Conservation (phyloP, 2,329 filamentous ascomycete species). For the Arthrobotrys iridis region DNA sequence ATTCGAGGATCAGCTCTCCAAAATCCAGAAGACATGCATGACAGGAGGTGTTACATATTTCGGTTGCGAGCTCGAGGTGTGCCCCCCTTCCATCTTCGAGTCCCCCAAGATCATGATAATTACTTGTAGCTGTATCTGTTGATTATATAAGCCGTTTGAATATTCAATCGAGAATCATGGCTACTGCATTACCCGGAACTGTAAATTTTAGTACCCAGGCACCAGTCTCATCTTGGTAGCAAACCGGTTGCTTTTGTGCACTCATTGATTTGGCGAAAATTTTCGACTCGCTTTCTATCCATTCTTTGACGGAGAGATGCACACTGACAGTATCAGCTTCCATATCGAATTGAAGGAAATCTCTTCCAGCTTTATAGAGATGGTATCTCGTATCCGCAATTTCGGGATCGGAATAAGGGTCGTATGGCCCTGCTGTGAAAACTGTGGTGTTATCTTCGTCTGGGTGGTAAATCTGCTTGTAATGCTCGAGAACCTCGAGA, state of each 20-base stretch:
- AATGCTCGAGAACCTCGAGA: constrained; percentile 17
- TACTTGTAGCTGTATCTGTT: background rate
- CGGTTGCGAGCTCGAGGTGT: background rate
- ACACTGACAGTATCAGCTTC: constrained; percentile 1
- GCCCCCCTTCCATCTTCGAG: background rate
- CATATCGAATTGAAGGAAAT: constrained; percentile 22
- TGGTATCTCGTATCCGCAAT: constrained; percentile 32
- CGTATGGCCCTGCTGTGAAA: background rate
- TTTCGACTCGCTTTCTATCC: constrained; percentile 21
- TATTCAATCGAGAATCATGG: background rate
- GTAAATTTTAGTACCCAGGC: background rate
- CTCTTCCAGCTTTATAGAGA: constrained; percentile 7
- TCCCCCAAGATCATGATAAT: background rate
- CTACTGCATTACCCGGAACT: background rate
- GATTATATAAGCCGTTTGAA: background rate
- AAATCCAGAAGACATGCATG: background rate
- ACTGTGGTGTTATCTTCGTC: too few relatives aligned
- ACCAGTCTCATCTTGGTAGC: background rate
- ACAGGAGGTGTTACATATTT: constrained; percentile 14
- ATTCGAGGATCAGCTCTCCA: background rate
- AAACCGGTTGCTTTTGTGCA: background rate
- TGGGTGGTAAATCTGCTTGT: constrained; percentile 4
- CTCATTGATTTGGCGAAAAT: background rate
- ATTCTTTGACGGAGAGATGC: constrained; percentile 16
- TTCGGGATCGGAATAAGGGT: constrained; percentile 13